Percentiles rank a stretch among this genome's conserved stretches.
These are phyloP conservation scores for Aspergillus cristatus DNA, from an alignment of 495 filamentous ascomycete species.

Conservation along the genomic window DNA sequence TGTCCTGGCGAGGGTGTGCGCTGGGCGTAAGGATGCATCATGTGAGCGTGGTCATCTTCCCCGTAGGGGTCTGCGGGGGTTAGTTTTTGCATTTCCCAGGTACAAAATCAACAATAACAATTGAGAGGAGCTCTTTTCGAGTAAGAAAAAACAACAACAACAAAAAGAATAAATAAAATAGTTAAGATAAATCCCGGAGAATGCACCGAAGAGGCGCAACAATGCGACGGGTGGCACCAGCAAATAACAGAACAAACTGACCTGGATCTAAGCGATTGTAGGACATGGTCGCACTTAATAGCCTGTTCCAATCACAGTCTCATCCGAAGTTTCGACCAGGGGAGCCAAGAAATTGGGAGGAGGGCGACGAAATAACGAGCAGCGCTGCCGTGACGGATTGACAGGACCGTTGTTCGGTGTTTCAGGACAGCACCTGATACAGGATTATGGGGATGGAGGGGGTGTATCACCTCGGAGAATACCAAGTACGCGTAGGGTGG, in stretches of 20 bases:
- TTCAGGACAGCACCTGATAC: too few relatives aligned
- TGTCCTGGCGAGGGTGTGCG: constrained; percentile 44
- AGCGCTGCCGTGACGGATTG: neutral
- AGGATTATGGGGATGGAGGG: too few relatives aligned
- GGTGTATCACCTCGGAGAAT: too few relatives aligned
- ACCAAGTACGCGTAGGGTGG: too few relatives aligned
- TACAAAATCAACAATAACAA: neutral
- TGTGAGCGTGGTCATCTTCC: constrained; percentile 52
- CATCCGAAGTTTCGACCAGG: constrained; percentile 14
- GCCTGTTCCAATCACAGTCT: constrained; percentile 12
- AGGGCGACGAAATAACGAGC: constrained; percentile 2
- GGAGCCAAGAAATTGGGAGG: constrained; percentile 11
- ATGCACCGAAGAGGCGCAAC: constrained; percentile 15
- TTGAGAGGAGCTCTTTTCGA: neutral
- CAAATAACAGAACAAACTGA: constrained; percentile 41
- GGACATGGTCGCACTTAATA: constrained; percentile 29
- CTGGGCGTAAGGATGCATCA: constrained; percentile 46
- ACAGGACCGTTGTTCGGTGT: neutral
- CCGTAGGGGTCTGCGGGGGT: constrained; percentile 30
- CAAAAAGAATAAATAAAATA: neutral
- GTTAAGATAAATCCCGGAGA: too few relatives aligned
- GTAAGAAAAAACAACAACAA: neutral
- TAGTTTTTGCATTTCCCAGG: too few relatives aligned
- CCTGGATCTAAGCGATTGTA: constrained; percentile 57
- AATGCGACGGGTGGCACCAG: constrained; percentile 6